Conservation (phyloP, 305 asterid genomes). For the Fraxinus ornus region DNA sequence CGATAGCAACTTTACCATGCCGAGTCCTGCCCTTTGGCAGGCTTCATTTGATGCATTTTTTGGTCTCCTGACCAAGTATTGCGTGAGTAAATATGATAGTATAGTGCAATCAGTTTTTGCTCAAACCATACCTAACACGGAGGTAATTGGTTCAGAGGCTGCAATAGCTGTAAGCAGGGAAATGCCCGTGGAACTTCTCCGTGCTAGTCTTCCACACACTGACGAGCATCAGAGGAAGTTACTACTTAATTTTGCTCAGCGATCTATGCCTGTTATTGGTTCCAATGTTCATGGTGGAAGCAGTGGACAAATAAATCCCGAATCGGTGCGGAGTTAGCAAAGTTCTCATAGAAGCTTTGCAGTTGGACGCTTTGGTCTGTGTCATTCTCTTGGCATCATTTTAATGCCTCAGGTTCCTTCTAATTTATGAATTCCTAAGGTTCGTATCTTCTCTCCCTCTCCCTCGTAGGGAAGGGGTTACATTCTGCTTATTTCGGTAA, state of each 20-base stretch:
- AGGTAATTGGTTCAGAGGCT: slow-evolving; percentile 51
- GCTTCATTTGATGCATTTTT: slow-evolving; percentile 95
- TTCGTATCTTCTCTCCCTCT: not conserved
- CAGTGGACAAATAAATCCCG: slow-evolving; percentile 49
- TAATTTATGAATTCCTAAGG: slow-evolving; percentile 13
- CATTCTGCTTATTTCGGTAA: slow-evolving; percentile 21
- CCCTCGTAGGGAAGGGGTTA: not conserved
- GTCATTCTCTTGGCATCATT: slow-evolving; percentile 24
- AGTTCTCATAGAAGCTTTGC: slow-evolving; percentile 28
- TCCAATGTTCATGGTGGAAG: slow-evolving; percentile 45
- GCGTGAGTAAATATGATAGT: slow-evolving; percentile 71
- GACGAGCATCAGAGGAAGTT: slow-evolving; percentile 74
- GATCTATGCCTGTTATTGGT: slow-evolving; percentile 64
- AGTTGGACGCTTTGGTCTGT: slow-evolving; percentile 33
- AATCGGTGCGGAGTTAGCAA: slow-evolving; percentile 51
- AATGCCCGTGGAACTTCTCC: slow-evolving; percentile 93
- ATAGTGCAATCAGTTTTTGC: slow-evolving; percentile 55
- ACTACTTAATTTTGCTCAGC: slow-evolving; percentile 72
- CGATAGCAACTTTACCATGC: slow-evolving; percentile 49
- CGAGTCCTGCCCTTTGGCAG: slow-evolving; percentile 86
- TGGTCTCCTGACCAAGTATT: slow-evolving; percentile 72
- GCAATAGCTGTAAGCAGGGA: slow-evolving; percentile 75
- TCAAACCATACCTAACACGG: slow-evolving; percentile 42
- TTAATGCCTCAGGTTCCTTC: slow-evolving; percentile 34
- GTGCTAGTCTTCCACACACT: slow-evolving; percentile 93